phyloP scores from a whole-genome alignment of 805 yeast species.

The Saccharomycopsis microspora region DNA sequence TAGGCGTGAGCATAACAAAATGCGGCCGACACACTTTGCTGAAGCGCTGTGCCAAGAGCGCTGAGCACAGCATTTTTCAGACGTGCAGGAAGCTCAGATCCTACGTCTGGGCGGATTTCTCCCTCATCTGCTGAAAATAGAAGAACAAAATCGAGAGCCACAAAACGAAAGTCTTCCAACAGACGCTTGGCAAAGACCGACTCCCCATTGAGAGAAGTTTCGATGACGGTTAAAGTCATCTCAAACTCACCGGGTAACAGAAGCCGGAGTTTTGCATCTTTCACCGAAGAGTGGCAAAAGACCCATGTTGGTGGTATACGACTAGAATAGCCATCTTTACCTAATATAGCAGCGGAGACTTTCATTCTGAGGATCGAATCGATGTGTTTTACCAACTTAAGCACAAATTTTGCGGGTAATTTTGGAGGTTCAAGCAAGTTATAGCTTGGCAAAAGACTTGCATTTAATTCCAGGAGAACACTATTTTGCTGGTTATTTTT shows the following conservation, averaged over 20 bases:
- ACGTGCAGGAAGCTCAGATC: conserved; percentile 1
- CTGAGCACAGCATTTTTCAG: no score
- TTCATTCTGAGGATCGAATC: conserved; percentile 11
- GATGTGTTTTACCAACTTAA: conserved; percentile 6
- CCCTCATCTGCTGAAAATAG: conserved; percentile 10
- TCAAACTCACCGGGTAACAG: conserved; percentile 11
- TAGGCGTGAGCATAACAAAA: conserved; percentile 3
- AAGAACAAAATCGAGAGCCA: conserved; percentile 8
- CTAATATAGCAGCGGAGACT: background rate
- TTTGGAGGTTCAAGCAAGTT: conserved; percentile 3
- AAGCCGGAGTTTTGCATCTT: conserved; percentile 12
- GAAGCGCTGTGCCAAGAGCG: no score
- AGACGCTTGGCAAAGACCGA: background rate
- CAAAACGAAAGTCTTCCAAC: conserved; percentile 5
- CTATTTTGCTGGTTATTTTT: conserved; percentile 4
- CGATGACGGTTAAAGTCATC: conserved; percentile 7
- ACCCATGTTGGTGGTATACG: background rate
- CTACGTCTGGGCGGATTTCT: conserved; percentile 4
- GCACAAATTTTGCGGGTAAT: conserved; percentile 3
- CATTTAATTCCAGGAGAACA: conserved; percentile 1
- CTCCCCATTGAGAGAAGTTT: background rate
- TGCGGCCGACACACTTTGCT: no score
- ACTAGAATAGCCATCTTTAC: no score
- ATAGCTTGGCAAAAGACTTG: conserved; percentile 13
- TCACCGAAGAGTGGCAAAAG: conserved; percentile 4